Conservation (phyloP, 331 rosid genomes). For the Arachis monticola region DNA sequence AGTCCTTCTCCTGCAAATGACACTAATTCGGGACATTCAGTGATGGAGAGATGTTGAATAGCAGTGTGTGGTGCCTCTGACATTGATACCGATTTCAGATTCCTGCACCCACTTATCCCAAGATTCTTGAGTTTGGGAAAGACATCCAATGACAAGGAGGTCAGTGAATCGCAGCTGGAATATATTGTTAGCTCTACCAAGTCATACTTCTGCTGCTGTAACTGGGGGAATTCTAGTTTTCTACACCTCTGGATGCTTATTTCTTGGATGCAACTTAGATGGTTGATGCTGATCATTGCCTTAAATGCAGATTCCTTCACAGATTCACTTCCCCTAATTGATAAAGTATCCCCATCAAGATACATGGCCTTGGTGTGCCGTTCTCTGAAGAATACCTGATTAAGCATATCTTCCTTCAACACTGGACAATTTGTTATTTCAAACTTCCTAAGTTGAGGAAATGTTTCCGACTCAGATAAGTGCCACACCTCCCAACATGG, state of each 20-base stretch:
- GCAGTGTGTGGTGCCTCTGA: not conserved
- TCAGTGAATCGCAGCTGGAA: not conserved
- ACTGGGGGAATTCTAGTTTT: not conserved
- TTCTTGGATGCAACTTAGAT: not conserved
- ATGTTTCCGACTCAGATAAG: not conserved
- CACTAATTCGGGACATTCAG: too few relatives aligned
- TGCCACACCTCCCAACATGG: constrained; percentile 35
- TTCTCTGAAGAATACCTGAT: too few relatives aligned
- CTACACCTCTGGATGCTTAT: not conserved
- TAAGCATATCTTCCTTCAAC: not conserved
- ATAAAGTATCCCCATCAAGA: not conserved
- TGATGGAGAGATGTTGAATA: not conserved
- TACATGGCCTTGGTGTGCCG: too few relatives aligned
- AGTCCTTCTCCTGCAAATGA: not conserved
- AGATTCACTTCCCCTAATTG: not conserved
- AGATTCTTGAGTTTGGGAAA: not conserved
- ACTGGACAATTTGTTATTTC: not conserved
- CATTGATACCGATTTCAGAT: not conserved
- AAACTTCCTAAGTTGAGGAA: constrained; percentile 22
- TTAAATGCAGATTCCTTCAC: not conserved
- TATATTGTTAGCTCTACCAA: not conserved
- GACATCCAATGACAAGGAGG: not conserved
- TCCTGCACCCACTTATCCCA: not conserved
- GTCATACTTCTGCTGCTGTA: not conserved
- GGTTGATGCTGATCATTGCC: not conserved